These are phyloP conservation scores for Fusarium sp. DNA, from an alignment of 2,329 filamentous ascomycete genomes.

Conservation along the genomic window DNA sequence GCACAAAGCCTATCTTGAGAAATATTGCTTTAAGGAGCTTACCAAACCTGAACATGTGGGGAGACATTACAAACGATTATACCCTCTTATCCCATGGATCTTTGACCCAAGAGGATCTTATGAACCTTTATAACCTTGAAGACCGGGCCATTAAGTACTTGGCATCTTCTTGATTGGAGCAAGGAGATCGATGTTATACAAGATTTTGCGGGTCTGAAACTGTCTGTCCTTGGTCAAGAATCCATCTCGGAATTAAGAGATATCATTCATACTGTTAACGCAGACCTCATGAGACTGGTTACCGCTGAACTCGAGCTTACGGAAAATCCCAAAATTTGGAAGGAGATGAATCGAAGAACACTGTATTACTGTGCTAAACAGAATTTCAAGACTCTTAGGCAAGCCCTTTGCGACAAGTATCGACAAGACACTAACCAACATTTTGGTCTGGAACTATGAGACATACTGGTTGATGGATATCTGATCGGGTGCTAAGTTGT, in stretches of 20 bases:
- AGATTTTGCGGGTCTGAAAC: neutral
- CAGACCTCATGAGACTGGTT: neutral
- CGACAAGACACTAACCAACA: neutral
- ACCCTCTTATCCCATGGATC: neutral
- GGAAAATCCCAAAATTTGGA: neutral
- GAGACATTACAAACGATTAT: constrained; percentile 22
- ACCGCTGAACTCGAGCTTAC: neutral
- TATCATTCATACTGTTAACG: neutral
- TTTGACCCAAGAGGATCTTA: neutral
- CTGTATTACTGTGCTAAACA: neutral
- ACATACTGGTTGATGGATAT: neutral
- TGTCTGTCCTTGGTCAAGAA: neutral
- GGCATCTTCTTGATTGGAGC: neutral
- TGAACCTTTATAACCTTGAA: neutral
- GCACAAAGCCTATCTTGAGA: neutral
- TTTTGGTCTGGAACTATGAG: neutral
- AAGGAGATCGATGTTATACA: neutral
- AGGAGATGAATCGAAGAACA: neutral
- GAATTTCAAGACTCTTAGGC: neutral
- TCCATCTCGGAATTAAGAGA: neutral
- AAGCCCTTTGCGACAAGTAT: neutral
- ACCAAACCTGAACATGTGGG: constrained; percentile 20
- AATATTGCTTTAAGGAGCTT: neutral
- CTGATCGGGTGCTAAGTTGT: neutral
- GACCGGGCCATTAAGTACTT: neutral